phyloP scores from a whole-genome alignment of 1,284 basidiomycete genomes.

The Kalmanozyma brasiliensis region DNA sequence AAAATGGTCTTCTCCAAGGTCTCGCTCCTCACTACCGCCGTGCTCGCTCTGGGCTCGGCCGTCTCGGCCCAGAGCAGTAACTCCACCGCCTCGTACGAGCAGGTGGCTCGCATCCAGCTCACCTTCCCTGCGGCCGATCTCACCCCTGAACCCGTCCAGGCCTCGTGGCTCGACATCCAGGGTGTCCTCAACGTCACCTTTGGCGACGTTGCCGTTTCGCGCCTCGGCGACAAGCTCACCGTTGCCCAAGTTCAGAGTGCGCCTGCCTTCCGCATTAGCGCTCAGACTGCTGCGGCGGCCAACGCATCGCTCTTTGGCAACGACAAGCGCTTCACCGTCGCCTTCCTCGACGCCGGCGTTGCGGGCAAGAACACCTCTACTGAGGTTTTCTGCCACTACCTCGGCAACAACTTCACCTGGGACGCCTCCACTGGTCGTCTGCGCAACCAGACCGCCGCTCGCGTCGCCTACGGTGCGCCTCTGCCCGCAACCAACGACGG shows the following conservation, averaged over 20 bases:
- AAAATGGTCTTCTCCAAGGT: slow-evolving; percentile 44
- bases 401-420: slow-evolving; percentile 47
- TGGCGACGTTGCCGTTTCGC: slow-evolving; percentile 31
- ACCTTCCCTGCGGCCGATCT: slow-evolving; percentile 47
- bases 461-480: slow-evolving; percentile 47
- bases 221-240: slow-evolving; percentile 46
- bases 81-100: slow-evolving; percentile 40
- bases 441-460: slow-evolving; percentile 32
- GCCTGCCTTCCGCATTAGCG: slow-evolving; percentile 41
- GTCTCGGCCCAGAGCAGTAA: slow-evolving; percentile 43
- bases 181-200: slow-evolving; percentile 54
- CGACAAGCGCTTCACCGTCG: slow-evolving; percentile 41
- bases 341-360: slow-evolving; percentile 45
- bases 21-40: slow-evolving; percentile 36
- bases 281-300: slow-evolving; percentile 29
- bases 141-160: slow-evolving; percentile 34
- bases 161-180: slow-evolving; percentile 49
- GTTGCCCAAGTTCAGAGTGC: slow-evolving; percentile 46
- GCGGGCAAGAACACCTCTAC: slow-evolving; percentile 42
- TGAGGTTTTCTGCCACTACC: slow-evolving; percentile 46
- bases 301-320: slow-evolving; percentile 23
- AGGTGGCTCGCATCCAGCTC: slow-evolving; percentile 47
- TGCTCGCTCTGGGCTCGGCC: slow-evolving; percentile 31
- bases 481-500: slow-evolving; percentile 47
- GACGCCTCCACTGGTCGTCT: slow-evolving; percentile 26